phyloP scores from a whole-genome alignment of 257 asterid species.

The Fraxinus pennsylvanica region DNA sequence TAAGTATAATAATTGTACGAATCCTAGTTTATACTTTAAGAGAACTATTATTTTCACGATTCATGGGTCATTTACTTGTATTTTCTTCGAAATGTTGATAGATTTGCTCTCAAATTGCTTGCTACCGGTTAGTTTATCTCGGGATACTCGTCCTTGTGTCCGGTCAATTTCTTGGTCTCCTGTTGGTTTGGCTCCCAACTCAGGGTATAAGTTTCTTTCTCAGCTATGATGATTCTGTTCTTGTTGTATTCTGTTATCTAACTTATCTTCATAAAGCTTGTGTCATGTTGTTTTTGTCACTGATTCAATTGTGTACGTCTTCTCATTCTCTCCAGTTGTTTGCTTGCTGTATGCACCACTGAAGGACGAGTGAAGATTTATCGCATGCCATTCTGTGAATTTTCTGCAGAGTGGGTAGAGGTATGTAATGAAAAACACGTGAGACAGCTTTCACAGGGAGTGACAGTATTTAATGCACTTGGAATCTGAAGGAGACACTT shows the following conservation, averaged over 20 bases:
- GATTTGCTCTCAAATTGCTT: slow-evolving; percentile 70
- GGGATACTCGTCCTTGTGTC: slow-evolving; percentile 67
- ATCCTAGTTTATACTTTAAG: not conserved
- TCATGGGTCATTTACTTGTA: not conserved
- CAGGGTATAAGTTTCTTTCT: slow-evolving; percentile 54
- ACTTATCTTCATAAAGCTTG: not conserved
- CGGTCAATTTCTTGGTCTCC: slow-evolving; percentile 96
- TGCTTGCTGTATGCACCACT: slow-evolving; percentile 90
- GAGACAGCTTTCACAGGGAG: not conserved
- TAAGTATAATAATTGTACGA: not conserved
- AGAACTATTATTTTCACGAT: not conserved
- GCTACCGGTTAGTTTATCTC: slow-evolving; percentile 61
- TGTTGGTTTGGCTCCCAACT: slow-evolving; percentile 72
- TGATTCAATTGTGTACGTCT: not conserved
- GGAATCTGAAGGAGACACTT: not conserved
- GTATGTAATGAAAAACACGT: slow-evolving; percentile 34
- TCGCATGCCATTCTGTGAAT: slow-evolving; percentile 75
- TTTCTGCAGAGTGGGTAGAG: slow-evolving; percentile 80
- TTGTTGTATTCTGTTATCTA: not conserved
- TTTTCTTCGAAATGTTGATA: slow-evolving; percentile 32
- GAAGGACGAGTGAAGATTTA: slow-evolving; percentile 75
- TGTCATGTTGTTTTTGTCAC: not conserved
- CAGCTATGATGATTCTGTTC: not conserved
- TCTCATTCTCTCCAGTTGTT: slow-evolving; percentile 48
- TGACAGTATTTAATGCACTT: not conserved